Evolutionary conservation across 805 yeast genomes (phyloP).

Genomic region (Candida arabinofermentans): DNA sequence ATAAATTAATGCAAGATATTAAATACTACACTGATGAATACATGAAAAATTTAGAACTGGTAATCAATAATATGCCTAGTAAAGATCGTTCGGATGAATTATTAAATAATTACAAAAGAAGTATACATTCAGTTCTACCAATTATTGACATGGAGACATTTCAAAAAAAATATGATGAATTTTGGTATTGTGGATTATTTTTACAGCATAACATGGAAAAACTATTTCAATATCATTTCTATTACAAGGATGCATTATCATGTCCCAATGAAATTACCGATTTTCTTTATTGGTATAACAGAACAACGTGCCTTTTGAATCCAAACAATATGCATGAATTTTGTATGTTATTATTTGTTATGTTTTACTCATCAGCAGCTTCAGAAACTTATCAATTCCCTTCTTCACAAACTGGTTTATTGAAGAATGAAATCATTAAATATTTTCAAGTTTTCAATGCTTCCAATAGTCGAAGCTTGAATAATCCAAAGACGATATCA

Average conservation of each 20-base stretch:
- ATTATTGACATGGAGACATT: constrained; percentile 46
- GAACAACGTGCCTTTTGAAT: constrained; percentile 19
- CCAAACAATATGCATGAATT: constrained; percentile 20
- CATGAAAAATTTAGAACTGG: constrained; percentile 35
- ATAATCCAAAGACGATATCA: constrained; percentile 23
- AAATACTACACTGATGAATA: constrained; percentile 1
- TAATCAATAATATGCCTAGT: constrained; percentile 35
- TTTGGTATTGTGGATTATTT: constrained; percentile 40
- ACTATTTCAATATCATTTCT: constrained; percentile 13
- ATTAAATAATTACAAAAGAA: constrained; percentile 42
- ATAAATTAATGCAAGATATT: neutral
- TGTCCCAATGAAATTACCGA: constrained; percentile 14
- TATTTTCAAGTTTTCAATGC: constrained; percentile 16
- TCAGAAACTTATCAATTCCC: constrained; percentile 12
- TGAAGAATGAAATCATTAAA: constrained; percentile 18
- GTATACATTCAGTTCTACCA: constrained; percentile 55
- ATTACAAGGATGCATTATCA: constrained; percentile 7
- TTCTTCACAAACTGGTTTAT: constrained; percentile 1
- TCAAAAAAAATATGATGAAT: constrained; percentile 36
- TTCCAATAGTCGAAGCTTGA: constrained; percentile 14
- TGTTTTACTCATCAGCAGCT: constrained; percentile 17
- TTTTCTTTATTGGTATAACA: constrained; percentile 44
- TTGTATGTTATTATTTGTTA: constrained; percentile 16
- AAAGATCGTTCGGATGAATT: constrained; percentile 47
- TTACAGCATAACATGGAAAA: constrained; percentile 19